A percentile compares a stretch with the other conserved stretches of the same genome.
These are phyloP conservation scores for Trichosporon coremiiforme DNA, from an alignment of 1,284 basidiomycete species.

Conservation along the genomic window DNA sequence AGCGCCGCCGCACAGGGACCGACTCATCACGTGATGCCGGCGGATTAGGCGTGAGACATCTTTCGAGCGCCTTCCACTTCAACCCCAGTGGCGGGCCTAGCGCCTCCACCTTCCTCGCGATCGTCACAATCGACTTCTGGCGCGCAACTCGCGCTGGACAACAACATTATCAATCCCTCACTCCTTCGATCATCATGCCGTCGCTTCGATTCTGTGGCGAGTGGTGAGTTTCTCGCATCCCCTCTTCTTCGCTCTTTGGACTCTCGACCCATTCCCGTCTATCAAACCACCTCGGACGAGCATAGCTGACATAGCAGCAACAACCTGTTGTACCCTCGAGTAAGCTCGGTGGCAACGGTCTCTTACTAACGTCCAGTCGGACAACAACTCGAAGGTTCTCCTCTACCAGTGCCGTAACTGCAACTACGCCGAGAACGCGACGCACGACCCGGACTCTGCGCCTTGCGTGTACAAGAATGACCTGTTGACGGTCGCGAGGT, in stretches of 20 bases:
- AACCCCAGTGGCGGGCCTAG: neutral
- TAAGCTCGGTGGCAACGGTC: conserved; percentile 37
- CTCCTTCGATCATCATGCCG: conserved; percentile 36
- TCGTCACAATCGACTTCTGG: neutral
- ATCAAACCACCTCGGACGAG: no score
- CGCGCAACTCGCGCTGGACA: neutral
- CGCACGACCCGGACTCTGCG: conserved; percentile 64
- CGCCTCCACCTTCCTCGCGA: conserved; percentile 11
- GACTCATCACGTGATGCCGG: neutral
- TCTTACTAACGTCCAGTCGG: conserved; percentile 60
- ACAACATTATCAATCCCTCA: conserved; percentile 8
- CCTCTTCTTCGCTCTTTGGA: neutral
- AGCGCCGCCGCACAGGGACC: no score
- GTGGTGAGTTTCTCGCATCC: conserved; percentile 58
- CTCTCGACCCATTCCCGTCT: neutral
- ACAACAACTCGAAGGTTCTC: conserved; percentile 80
- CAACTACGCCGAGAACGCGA: conserved; percentile 76
- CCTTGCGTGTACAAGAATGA: conserved; percentile 89
- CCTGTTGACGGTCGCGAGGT: conserved; percentile 90
- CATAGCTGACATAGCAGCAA: conserved; percentile 60
- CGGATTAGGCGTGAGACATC: neutral
- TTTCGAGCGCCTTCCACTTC: neutral
- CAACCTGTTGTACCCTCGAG: conserved; percentile 84
- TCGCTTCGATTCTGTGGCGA: conserved; percentile 81
- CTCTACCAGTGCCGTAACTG: conserved; percentile 94